Evolutionary conservation across 164 flowering plant species (phyloP).

Genomic region (Vitis riparia): DNA sequence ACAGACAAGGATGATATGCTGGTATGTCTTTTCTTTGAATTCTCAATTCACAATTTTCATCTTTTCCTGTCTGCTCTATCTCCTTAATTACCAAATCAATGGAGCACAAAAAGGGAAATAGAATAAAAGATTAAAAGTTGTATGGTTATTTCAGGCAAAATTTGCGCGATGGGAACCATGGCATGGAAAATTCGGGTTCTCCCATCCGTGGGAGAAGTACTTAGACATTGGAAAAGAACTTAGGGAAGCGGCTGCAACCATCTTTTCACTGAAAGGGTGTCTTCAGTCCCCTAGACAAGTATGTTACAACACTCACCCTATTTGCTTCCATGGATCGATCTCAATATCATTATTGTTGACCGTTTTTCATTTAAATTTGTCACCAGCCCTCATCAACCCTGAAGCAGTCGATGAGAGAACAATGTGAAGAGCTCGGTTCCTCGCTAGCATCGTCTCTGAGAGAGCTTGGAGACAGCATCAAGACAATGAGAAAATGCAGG

Average conservation of each 20-base stretch:
- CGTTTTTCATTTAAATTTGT: neutral
- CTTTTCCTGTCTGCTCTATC: no score
- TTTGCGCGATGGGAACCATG: slow-evolving; percentile 14
- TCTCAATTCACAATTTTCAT: no score
- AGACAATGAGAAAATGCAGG: slow-evolving; percentile 38
- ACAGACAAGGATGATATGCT: no score
- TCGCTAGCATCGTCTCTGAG: slow-evolving; percentile 37
- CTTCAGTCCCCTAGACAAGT: slow-evolving; percentile 60
- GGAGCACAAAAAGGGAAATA: no score
- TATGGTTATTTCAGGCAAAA: no score
- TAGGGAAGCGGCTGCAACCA: slow-evolving; percentile 55
- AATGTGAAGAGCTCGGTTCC: slow-evolving; percentile 32
- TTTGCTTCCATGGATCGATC: no score
- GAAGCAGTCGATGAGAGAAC: slow-evolving; percentile 42
- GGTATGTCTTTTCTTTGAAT: no score
- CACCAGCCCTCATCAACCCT: slow-evolving; percentile 24
- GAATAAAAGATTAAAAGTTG: no score
- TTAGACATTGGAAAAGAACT: no score
- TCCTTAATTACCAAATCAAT: no score
- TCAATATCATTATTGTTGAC: no score
- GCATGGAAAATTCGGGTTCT: slow-evolving; percentile 79
- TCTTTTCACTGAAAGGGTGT: slow-evolving; percentile 41
- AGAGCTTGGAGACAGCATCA: slow-evolving; percentile 58
- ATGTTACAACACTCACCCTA: neutral
- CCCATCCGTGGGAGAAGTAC: slow-evolving; percentile 44